Evolutionary conservation across 1,139 yeast genomes (phyloP), one percentile per base, ranked within the genome.

Genomic region (Torulaspora pretoriensis): DNA sequence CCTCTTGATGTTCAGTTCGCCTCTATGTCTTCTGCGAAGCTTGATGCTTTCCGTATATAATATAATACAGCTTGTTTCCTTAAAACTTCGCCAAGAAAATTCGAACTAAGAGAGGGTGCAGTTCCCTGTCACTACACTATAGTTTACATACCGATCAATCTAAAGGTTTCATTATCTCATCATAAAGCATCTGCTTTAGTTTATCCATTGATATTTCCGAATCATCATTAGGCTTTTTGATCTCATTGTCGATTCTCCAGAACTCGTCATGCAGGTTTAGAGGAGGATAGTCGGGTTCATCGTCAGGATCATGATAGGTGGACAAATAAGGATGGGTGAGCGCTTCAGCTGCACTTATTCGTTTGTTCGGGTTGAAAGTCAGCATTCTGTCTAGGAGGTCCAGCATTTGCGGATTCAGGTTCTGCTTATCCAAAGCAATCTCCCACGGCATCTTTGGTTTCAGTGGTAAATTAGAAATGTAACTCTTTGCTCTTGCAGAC

Each of bases 231-330:
- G 56, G 54, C 26, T 51, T 49, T 62, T 53, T 77, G 72, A 58
- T 77, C 78, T 60, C 72, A 50, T 73, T 74, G 57, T 81, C 87
- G 51, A 81, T 75, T 54, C 77, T 81, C 65, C 83, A 81, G 57
- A 80, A 80, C 54, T 77, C 80, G 39, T 55, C 74, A 1, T 81
- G 80, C 27, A 77, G 67, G 51, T 74, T 70, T 37, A 68, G 54
- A 2, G 71, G 70, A 3, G 61, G 56, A 13, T 84, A 80, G 23
- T 69, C 74, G 0, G 90, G 90, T 58, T 83, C 90, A 60, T 83
- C 89, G 31, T 72, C 72, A 17, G 85, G 83, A 60, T 83, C 89
- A 57, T 83, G 89, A 59, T 83, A 83, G 26, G 75, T 71, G 32
- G 73, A 65, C 32, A 83, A 65, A 60, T 83, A 83, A 7, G 87